Evolutionary conservation across 148 eudicot genomes (phyloP), one percentile per base, ranked within the genome.

Genomic region (Nepenthes mirabilis): DNA sequence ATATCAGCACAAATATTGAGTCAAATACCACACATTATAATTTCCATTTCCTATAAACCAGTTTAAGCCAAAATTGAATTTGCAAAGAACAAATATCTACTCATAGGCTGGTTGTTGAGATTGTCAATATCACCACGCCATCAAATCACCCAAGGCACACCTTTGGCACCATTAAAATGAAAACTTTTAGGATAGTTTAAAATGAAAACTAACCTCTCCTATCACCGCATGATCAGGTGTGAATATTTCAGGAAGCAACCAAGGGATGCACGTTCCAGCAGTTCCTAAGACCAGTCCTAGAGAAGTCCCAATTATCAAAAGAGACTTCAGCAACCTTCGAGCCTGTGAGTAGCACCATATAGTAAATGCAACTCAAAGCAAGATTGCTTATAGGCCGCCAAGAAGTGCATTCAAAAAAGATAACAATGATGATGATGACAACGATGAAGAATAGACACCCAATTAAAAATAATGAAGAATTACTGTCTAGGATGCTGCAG

Each of bases 161-260:
- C 0, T 23, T 23, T 23, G 23, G 23, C 23, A 23, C 23, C 23
- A 23, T 23, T 23, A 35, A 4, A 34, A 11, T 23, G 32, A 62
- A 52, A 32, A 36, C 40, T 2, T 36, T 14, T 36, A 47, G 11
- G 14, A 10, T 11, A 48, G 58, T 58, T 33, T 13, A 58, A 60
- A 36, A 49, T 34, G 8, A 35, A 36, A 58, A 72, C 85, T 61
- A 57, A 94, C 99, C 95, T 86, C 87, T 40, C 74, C 67, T 72
- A 84, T 84, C 70, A 89, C 86, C 43, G 53, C 71, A 61, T 79
- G 79, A 78, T 94, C 99, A 47, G 87, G 78, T 37, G 99, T 82
- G 72, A 94, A 94, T 12, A 84, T 2, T 47, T 77, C 66, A 55
- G 99, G 99, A 65, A 83, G 77, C 72, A 86, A 62, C 84, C 84